Percentiles rank a stretch among this genome's conserved stretches.
Conservation (phyloP, 805 yeast genomes). For the Metschnikowia koreensis region DNA sequence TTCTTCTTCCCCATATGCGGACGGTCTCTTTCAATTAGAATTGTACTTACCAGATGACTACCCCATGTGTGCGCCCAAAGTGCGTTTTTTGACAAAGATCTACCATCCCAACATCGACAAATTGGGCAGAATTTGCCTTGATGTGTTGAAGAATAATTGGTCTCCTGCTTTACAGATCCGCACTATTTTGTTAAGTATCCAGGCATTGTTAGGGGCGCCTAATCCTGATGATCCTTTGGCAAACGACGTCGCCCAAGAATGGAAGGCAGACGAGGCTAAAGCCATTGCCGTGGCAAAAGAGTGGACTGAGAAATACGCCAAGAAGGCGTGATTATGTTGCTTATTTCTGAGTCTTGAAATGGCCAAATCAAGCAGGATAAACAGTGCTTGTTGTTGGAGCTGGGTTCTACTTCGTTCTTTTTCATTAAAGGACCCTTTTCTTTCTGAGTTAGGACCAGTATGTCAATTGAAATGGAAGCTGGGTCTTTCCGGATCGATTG, state of each 20-base stretch:
- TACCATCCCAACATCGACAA: slow-evolving; percentile 97
- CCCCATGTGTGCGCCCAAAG: slow-evolving; percentile 97
- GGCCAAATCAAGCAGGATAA: neutral
- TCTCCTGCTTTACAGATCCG: slow-evolving; percentile 96
- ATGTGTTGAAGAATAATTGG: slow-evolving; percentile 94
- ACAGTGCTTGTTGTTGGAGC: too few relatives aligned
- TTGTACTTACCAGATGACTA: slow-evolving; percentile 92
- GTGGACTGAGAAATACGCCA: slow-evolving; percentile 68
- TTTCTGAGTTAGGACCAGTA: neutral
- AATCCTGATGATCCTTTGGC: slow-evolving; percentile 98
- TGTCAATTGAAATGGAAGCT: neutral
- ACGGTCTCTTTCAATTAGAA: slow-evolving; percentile 77
- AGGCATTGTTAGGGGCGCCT: slow-evolving; percentile 92
- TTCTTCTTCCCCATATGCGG: slow-evolving; percentile 82
- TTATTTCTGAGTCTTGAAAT: neutral
- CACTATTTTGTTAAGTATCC: slow-evolving; percentile 86
- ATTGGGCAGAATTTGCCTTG: slow-evolving; percentile 92
- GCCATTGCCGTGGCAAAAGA: slow-evolving; percentile 80
- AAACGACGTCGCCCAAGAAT: slow-evolving; percentile 94
- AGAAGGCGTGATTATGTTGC: neutral
- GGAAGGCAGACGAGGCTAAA: slow-evolving; percentile 80
- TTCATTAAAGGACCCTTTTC: neutral
- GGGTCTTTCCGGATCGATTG: slow-evolving; percentile 1
- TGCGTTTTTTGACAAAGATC: slow-evolving; percentile 87
- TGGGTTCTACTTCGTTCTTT: neutral